Base-by-base conservation (phyloP, 192 early-diverging fungal genomes). In the Glomus cerebriforme region DNA sequence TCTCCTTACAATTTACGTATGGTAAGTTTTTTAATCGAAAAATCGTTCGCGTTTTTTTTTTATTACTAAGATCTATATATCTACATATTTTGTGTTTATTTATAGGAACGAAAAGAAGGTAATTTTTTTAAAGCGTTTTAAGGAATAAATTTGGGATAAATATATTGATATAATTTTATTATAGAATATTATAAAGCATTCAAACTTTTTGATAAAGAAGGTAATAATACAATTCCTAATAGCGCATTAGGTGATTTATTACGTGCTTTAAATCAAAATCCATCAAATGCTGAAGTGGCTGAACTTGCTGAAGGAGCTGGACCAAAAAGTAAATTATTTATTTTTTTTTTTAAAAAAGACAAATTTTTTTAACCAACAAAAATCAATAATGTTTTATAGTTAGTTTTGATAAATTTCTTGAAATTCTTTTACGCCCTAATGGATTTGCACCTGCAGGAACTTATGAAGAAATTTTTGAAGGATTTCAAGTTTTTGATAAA, bases 401-500 rank as follows among this genome's bases (percentile, higher is more conserved):
- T 73, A 79, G 85, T 80, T 94, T 94, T 89, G 90, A 92, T 75
- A 86, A 85, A 49, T 93, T 95, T 83, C 80, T 92, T 35, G 84
- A 89, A 83, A 90, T 93, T 62, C 85, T 92, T 63, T 87, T 88
- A 83, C 90, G 93, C 49, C 92, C 92, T 35, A 87, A 88, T 43
- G 92, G 92, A 62, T 93, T 93, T 86, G 85, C 89, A 45, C 87
- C 92, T 71, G 89, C 88, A 32, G 93, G 90, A 10, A 89, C 92
- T 54, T 90, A 89, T 70, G 87, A 94, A 71, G 94, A 94, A 83
- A 93, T 94, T 79, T 88, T 93, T 62, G 91, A 94, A 70, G 94
- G 92, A 2, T 95, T 95, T 90, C 92, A 94, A 83, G 93, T 95
- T 32, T 94, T 95, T 89, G 94, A 95, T 85, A 93, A 93, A 85